Evolutionary conservation across 2,329 filamentous ascomycete species (phyloP).

Genomic region (Coleophoma crateriformis): DNA sequence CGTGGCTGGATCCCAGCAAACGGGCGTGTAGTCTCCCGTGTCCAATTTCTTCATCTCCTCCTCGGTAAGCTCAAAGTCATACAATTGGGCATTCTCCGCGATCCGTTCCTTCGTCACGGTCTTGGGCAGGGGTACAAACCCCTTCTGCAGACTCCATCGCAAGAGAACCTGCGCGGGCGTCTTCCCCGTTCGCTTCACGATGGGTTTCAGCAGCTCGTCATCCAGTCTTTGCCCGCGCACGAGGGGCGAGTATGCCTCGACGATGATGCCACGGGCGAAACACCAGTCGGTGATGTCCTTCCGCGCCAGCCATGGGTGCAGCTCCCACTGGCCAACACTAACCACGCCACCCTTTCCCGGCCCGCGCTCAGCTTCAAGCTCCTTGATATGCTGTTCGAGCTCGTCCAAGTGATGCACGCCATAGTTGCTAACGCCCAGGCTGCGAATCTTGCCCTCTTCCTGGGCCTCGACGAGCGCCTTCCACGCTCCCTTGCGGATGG

Average conservation of each 20-base stretch:
- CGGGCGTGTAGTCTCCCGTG: slow-evolving; percentile 46
- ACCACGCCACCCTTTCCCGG: slow-evolving; percentile 65
- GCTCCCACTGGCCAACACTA: slow-evolving; percentile 81
- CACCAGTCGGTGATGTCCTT: slow-evolving; percentile 78
- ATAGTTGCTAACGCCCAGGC: slow-evolving; percentile 62
- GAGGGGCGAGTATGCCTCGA: slow-evolving; percentile 60
- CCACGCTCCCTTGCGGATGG: slow-evolving; percentile 54
- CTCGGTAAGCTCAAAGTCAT: slow-evolving; percentile 48
- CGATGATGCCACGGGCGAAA: slow-evolving; percentile 50
- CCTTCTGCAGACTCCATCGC: slow-evolving; percentile 78
- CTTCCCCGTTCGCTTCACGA: slow-evolving; percentile 69
- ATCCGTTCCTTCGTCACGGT: slow-evolving; percentile 65
- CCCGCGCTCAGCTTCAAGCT: slow-evolving; percentile 56
- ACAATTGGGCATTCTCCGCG: slow-evolving; percentile 52
- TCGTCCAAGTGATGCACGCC: slow-evolving; percentile 58
- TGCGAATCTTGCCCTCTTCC: slow-evolving; percentile 54
- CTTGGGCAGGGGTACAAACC: slow-evolving; percentile 68
- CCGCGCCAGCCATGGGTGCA: slow-evolving; percentile 82
- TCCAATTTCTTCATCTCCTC: slow-evolving; percentile 45
- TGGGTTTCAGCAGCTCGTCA: slow-evolving; percentile 55
- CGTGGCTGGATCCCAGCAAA: slow-evolving; percentile 51
- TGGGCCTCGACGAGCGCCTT: slow-evolving; percentile 56
- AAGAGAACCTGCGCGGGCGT: slow-evolving; percentile 72
- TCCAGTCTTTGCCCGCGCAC: slow-evolving; percentile 65
- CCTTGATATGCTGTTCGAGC: slow-evolving; percentile 50